Conservation (phyloP, 164 flowering plant genomes). For the Vitis riparia region DNA sequence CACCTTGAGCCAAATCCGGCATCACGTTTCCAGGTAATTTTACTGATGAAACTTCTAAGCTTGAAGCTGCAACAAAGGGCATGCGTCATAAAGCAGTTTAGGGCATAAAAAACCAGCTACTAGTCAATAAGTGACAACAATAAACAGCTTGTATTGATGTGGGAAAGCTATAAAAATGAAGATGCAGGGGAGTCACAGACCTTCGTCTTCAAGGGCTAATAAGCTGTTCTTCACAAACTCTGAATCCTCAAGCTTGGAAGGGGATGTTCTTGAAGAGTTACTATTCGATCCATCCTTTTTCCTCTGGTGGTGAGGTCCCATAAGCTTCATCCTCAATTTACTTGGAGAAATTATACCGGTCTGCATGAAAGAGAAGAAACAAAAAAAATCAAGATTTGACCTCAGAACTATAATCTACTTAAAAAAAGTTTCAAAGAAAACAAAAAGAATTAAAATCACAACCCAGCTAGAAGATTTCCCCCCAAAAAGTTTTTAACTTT, state of each 20-base stretch:
- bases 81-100: not conserved
- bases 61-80: conserved; percentile 26
- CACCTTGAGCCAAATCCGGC: conserved; percentile 20
- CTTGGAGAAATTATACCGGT: conserved; percentile 86
- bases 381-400: not conserved
- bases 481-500: too few species aligned
- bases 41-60: conserved; percentile 20
- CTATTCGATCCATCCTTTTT: conserved; percentile 68
- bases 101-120: too few species aligned
- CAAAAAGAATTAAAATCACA: too few species aligned
- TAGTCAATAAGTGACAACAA: not conserved
- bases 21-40: conserved; percentile 19
- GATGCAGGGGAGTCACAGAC: conserved; percentile 18
- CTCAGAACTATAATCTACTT: not conserved
- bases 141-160: not conserved
- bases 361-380: conserved; percentile 34
- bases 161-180: not conserved
- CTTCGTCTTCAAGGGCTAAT: conserved; percentile 52
- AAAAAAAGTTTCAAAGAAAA: not conserved
- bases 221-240: conserved; percentile 69
- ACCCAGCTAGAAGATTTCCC: too few species aligned
- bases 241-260: conserved; percentile 66
- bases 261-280: conserved; percentile 86
- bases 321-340: conserved; percentile 86
- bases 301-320: conserved; percentile 55